phyloP scores from a whole-genome alignment of 2,329 filamentous ascomycete species.

The Cryoendolithus antarcticus region DNA sequence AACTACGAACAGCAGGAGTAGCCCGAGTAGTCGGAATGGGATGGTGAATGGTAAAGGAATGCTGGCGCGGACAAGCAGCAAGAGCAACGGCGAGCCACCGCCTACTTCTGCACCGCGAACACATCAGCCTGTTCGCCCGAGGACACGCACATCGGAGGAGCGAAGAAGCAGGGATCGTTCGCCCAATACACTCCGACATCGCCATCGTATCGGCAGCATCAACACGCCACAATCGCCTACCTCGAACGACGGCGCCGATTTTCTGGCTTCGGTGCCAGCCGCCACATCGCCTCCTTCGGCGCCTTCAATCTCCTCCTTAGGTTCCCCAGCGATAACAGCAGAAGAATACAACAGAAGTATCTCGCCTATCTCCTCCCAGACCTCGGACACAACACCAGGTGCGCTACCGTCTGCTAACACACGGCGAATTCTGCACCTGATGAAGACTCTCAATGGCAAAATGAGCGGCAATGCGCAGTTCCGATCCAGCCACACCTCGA shows the following conservation, averaged over 20 bases:
- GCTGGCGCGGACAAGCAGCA: conserved; percentile 13
- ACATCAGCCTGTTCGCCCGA: conserved; percentile 17
- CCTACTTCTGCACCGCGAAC: conserved; percentile 2
- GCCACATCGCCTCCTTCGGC: conserved; percentile 15
- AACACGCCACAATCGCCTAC: conserved; percentile 48
- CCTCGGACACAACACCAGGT: conserved; percentile 16
- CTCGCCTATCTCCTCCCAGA: conserved; percentile 19
- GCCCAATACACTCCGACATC: conserved; percentile 3
- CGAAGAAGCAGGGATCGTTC: conserved; percentile 25
- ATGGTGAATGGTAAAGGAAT: conserved; percentile 9
- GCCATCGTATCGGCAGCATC: conserved; percentile 58
- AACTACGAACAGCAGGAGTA: conserved; percentile 4
- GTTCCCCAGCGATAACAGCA: conserved; percentile 14
- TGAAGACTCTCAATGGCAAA: conserved; percentile 64
- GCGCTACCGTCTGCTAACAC: conserved; percentile 43
- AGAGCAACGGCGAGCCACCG: conserved; percentile 14
- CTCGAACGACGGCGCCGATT: conserved; percentile 25
- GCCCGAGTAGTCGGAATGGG: conserved; percentile 15
- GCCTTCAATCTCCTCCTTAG: conserved; percentile 20
- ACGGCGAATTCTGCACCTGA: conserved; percentile 59
- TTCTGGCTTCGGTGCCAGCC: conserved; percentile 21
- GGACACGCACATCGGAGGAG: conserved; percentile 40
- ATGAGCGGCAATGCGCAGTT: conserved; percentile 73
- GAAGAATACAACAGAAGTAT: conserved; percentile 14
- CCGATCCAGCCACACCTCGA: conserved; percentile 46